Evolutionary conservation across 2,329 filamentous ascomycete species (phyloP).

Genomic region (Colletotrichum tropicicola): DNA sequence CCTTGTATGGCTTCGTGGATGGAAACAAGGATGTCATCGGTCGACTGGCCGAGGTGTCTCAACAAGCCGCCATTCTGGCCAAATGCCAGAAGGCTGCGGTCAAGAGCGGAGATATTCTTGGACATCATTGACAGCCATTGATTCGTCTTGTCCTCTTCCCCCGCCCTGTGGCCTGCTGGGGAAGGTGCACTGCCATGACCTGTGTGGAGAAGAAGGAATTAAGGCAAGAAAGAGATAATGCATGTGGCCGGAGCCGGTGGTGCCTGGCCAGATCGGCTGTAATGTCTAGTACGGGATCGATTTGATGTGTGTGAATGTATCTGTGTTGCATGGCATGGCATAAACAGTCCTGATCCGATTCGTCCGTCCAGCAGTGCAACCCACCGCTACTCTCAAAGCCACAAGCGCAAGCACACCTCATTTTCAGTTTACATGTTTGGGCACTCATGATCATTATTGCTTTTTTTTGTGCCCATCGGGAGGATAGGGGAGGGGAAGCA

Average conservation of each 20-base stretch:
- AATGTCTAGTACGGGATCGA: neutral
- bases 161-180: no score
- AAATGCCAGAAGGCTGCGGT: constrained; percentile 72
- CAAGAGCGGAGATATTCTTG: constrained; percentile 38
- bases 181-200: neutral
- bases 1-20: constrained; percentile 84
- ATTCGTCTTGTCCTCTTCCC: no score
- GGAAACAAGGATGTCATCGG: constrained; percentile 85
- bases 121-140: constrained; percentile 26
- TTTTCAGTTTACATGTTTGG: neutral
- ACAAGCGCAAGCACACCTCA: neutral
- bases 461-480: neutral
- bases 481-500: neutral
- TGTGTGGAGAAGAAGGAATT: neutral
- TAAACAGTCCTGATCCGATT: neutral
- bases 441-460: neutral
- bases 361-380: neutral
- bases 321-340: neutral
- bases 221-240: neutral
- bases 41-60: constrained; percentile 79
- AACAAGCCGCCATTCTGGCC: constrained; percentile 79
- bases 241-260: neutral
- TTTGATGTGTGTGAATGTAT: neutral
- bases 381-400: neutral
- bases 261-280: neutral